Conservation (phyloP, 768 basidiomycete species). For the Mycena epipterygia region DNA sequence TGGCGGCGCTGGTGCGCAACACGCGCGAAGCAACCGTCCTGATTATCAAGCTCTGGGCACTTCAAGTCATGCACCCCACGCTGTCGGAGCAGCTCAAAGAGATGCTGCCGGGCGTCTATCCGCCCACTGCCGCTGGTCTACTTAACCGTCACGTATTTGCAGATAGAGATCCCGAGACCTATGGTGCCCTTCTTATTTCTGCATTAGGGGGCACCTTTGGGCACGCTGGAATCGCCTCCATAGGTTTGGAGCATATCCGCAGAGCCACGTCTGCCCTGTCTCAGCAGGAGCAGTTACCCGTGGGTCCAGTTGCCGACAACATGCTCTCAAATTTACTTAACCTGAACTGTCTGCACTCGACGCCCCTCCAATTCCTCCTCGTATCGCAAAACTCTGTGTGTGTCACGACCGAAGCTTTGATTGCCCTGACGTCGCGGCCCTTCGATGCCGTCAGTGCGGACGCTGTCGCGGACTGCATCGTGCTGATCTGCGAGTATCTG, state of each 20-base stretch:
- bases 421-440: background rate
- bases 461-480: background rate
- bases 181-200: background rate
- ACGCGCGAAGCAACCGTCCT: conserved; percentile 3
- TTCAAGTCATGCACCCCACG: background rate
- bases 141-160: background rate
- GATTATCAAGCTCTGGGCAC: conserved; percentile 12
- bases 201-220: background rate
- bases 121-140: conserved; percentile 14
- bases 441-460: conserved; percentile 18
- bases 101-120: conserved; percentile 3
- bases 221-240: background rate
- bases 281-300: background rate
- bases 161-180: background rate
- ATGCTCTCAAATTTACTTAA: conserved; percentile 5
- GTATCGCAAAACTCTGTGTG: conserved; percentile 6
- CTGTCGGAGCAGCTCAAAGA: conserved; percentile 14
- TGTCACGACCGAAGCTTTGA: conserved; percentile 8
- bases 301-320: background rate
- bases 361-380: background rate
- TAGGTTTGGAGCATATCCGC: conserved; percentile 9
- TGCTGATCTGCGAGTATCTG: conserved; percentile 15
- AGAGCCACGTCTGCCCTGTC: background rate
- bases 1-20: conserved; percentile 9
- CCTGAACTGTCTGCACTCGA: conserved; percentile 14